phyloP scores from a whole-genome alignment of 75 land plant species.

The Pseudotsuga menziesii region DNA sequence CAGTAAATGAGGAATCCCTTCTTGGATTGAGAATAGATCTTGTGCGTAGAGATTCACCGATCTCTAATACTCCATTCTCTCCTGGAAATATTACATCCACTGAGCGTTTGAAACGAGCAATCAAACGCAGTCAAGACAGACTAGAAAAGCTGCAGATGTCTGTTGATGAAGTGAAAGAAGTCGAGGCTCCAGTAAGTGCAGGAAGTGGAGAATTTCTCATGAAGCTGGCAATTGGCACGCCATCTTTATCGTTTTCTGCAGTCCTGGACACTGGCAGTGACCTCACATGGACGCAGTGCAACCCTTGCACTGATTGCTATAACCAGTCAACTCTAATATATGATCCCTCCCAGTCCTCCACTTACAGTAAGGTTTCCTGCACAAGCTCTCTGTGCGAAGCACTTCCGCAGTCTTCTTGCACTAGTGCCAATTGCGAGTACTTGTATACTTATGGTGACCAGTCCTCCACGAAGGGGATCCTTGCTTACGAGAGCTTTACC shows the following conservation, averaged over 20 bases:
- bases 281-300: constrained; percentile 28
- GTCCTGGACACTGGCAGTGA: constrained; percentile 32
- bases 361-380: no score
- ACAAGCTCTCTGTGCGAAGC: no score
- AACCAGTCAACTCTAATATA: no score
- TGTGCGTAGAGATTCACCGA: neutral
- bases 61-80: neutral
- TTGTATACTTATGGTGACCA: neutral
- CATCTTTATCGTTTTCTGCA: neutral
- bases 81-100: neutral
- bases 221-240: constrained; percentile 20
- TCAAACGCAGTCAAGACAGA: neutral
- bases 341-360: no score
- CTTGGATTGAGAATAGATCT: neutral
- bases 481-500: neutral
- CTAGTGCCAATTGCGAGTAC: neutral
- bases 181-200: neutral
- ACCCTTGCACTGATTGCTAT: constrained; percentile 22
- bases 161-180: neutral
- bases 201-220: constrained; percentile 21
- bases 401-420: no score
- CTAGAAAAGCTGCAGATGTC: neutral
- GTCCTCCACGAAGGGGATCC: neutral
- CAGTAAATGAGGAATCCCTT: no score
- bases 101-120: neutral